A percentile compares a stretch with the other conserved stretches of the same genome.
Conservation (phyloP, 108 stramenopile genomes). For the Nitzschia putrida region DNA sequence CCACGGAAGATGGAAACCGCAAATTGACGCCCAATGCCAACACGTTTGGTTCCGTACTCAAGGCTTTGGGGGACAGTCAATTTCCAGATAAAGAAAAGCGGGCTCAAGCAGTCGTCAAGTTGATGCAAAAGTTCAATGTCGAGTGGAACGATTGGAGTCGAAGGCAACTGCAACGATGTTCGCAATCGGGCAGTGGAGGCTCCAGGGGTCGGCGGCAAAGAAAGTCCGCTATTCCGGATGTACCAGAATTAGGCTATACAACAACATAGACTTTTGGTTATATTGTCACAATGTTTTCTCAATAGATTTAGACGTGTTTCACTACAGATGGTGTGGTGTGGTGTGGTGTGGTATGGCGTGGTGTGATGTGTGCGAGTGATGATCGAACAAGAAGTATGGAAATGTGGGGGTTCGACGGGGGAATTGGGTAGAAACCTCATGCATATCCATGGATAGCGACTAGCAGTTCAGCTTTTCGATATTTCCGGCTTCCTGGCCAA, state of each 20-base stretch:
- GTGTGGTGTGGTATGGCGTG: too few relatives aligned
- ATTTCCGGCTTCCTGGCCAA: constrained; percentile 35
- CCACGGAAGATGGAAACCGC: constrained; percentile 8
- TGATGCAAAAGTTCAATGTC: constrained; percentile 30
- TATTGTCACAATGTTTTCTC: too few relatives aligned
- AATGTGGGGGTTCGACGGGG: neutral
- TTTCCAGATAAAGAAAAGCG: constrained; percentile 31
- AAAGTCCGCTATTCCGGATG: neutral
- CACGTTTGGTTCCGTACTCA: constrained; percentile 34
- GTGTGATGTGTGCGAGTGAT: too few relatives aligned
- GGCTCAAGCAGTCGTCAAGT: constrained; percentile 16
- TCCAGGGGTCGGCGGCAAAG: neutral
- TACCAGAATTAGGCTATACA: constrained; percentile 9
- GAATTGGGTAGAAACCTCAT: neutral
- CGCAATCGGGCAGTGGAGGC: neutral
- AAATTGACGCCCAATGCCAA: constrained; percentile 32
- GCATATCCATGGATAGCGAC: neutral
- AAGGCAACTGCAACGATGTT: constrained; percentile 26
- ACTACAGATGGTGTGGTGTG: too few relatives aligned
- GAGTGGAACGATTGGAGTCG: constrained; percentile 20
- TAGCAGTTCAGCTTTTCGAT: too few relatives aligned
- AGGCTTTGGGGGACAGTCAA: constrained; percentile 25
- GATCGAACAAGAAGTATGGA: neutral
- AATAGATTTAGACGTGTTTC: too few relatives aligned
- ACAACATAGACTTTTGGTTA: neutral